Conservation (phyloP, 306 rosid genomes). For the Amphicarpaea edgeworthii region DNA sequence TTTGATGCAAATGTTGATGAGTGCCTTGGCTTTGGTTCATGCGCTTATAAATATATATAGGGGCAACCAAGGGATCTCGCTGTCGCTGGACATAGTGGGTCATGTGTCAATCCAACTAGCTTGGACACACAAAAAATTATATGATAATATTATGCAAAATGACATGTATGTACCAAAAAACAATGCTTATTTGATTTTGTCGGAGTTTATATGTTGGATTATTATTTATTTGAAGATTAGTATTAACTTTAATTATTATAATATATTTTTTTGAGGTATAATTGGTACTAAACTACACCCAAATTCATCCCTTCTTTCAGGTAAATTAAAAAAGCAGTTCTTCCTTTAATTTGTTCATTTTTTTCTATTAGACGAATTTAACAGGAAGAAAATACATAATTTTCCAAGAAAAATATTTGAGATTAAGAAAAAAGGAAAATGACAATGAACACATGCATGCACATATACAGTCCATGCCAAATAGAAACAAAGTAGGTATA, state of each 20-base stretch:
- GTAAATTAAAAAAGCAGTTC: neutral
- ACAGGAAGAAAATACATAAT: neutral
- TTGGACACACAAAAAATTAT: conserved; percentile 9
- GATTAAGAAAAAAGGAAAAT: conserved; percentile 29
- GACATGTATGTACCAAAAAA: conserved; percentile 23
- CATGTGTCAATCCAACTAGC: conserved; percentile 49
- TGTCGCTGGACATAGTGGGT: conserved; percentile 47
- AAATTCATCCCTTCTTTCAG: neutral
- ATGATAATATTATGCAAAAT: conserved; percentile 16
- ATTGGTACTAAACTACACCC: neutral
- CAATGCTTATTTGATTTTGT: conserved; percentile 15
- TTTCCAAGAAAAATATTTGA: neutral
- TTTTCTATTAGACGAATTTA: neutral
- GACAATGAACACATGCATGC: conserved; percentile 34
- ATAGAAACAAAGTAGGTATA: conserved; percentile 35
- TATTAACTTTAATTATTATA: neutral
- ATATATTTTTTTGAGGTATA: neutral
- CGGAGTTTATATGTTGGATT: conserved; percentile 1
- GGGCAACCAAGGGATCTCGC: conserved; percentile 14
- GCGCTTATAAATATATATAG: conserved; percentile 49
- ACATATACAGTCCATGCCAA: conserved; percentile 23
- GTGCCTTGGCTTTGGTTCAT: conserved; percentile 42
- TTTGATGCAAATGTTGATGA: conserved; percentile 53
- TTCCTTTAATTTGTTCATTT: conserved; percentile 11
- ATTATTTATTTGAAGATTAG: neutral